Conservation (phyloP, 2,329 filamentous ascomycete genomes). For the Sporothrix variecibatus region DNA sequence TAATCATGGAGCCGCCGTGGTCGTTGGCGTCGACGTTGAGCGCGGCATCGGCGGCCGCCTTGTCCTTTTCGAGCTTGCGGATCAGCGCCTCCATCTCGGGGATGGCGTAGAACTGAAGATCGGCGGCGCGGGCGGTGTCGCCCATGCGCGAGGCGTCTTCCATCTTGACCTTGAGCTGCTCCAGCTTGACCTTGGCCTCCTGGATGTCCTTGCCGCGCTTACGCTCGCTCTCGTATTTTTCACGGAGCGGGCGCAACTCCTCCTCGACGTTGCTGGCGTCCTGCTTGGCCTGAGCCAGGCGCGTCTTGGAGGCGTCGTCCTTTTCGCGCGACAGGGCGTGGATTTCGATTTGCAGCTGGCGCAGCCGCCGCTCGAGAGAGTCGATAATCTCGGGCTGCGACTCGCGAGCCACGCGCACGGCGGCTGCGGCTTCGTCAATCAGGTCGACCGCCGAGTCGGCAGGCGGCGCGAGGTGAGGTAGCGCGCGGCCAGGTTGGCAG, state of each 20-base stretch:
- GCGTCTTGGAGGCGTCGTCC: conserved; percentile 85
- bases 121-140: conserved; percentile 83
- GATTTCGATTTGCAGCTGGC: conserved; percentile 95
- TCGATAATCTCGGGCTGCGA: conserved; percentile 96
- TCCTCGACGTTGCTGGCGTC: conserved; percentile 94
- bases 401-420: conserved; percentile 92
- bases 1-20: conserved; percentile 72
- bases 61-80: conserved; percentile 76
- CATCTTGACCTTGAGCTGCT: conserved; percentile 85
- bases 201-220: conserved; percentile 88
- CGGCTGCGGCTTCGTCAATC: conserved; percentile 93
- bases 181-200: conserved; percentile 91
- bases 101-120: conserved; percentile 96
- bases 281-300: conserved; percentile 78
- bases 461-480: conserved; percentile 90
- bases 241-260: conserved; percentile 84
- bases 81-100: conserved; percentile 86
- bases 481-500: conserved; percentile 87
- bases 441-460: conserved; percentile 94
- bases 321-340: conserved; percentile 92
- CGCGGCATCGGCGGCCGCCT: conserved; percentile 73
- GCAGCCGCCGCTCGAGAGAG: conserved; percentile 84
- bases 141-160: conserved; percentile 89
- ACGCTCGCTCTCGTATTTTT: conserved; percentile 95
- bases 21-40: conserved; percentile 60